phyloP scores from a whole-genome alignment of 1,139 yeast genomes.

The Candida sanyaensis region DNA sequence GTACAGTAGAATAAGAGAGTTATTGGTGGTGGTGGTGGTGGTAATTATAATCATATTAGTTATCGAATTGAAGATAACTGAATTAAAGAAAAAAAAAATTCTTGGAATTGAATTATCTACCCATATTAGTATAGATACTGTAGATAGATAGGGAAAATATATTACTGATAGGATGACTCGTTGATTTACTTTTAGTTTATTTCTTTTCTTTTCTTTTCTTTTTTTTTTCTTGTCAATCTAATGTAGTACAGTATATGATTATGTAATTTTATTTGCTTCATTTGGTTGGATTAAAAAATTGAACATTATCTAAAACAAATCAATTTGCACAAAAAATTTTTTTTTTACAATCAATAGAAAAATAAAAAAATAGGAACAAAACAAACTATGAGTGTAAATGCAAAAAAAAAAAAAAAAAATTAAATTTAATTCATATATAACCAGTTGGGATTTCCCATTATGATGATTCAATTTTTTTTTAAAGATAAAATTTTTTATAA shows the following conservation, averaged over 20 bases:
- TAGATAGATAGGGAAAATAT: not conserved
- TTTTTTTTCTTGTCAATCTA: not conserved
- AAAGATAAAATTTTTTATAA: too few species aligned
- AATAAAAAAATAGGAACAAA: not conserved
- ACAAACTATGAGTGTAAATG: too few species aligned
- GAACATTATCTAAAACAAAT: slow-evolving; percentile 1
- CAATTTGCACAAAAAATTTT: not conserved
- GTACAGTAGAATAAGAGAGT: too few species aligned
- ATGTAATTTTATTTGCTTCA: not conserved
- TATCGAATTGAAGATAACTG: too few species aligned
- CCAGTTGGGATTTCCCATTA: too few species aligned
- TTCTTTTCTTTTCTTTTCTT: not conserved
- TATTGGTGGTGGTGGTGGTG: too few species aligned
- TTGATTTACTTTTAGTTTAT: not conserved
- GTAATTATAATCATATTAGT: too few species aligned
- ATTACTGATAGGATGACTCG: not conserved
- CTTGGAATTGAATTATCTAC: too few species aligned
- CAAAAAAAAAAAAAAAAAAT: not conserved
- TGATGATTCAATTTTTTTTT: too few species aligned
- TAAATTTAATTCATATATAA: too few species aligned
- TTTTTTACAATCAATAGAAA: not conserved
- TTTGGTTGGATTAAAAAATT: not conserved
- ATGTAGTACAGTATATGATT: not conserved
- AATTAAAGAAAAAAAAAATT: too few species aligned
- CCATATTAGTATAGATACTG: too few species aligned